Evolutionary conservation across 208 protist species (phyloP).

Genomic region (Acanthamoeba castellanii): DNA sequence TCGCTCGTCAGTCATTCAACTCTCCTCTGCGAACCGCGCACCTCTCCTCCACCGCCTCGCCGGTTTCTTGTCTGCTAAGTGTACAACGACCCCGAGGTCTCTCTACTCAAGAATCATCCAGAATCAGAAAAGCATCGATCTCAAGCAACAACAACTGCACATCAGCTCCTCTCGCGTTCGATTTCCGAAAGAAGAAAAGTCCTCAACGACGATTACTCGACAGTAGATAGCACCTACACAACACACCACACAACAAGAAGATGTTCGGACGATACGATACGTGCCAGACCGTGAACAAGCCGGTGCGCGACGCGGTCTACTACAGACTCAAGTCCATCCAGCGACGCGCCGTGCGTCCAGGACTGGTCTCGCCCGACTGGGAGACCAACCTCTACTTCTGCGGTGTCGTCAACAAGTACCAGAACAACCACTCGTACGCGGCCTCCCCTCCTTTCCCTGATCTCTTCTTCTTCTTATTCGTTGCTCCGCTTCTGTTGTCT

Average conservation of each 20-base stretch:
- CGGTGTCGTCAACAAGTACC: constrained; percentile 71
- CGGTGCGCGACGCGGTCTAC: constrained; percentile 65
- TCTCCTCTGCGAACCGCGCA: constrained; percentile 3
- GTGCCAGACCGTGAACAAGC: constrained; percentile 52
- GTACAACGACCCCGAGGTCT: background rate
- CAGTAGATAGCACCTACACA: background rate
- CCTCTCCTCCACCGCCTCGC: background rate
- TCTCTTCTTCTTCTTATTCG: background rate
- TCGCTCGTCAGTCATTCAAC: constrained; percentile 47
- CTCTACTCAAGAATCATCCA: too few relatives aligned
- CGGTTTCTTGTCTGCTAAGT: background rate
- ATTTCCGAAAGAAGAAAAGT: too few relatives aligned
- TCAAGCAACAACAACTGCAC: background rate
- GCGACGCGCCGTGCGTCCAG: background rate
- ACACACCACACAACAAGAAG: background rate
- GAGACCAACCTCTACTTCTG: constrained; percentile 73
- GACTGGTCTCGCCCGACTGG: constrained; percentile 65
- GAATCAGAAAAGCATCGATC: background rate
- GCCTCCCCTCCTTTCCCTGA: background rate
- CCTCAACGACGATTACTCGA: background rate
- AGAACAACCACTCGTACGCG: constrained; percentile 72
- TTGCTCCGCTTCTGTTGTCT: background rate
- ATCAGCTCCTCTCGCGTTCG: too few relatives aligned
- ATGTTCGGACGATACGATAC: constrained; percentile 8
- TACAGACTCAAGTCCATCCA: constrained; percentile 68